These are phyloP conservation scores for Uncinocarpus reesii DNA, from an alignment of 2,329 filamentous ascomycete genomes.

Conservation along the genomic window DNA sequence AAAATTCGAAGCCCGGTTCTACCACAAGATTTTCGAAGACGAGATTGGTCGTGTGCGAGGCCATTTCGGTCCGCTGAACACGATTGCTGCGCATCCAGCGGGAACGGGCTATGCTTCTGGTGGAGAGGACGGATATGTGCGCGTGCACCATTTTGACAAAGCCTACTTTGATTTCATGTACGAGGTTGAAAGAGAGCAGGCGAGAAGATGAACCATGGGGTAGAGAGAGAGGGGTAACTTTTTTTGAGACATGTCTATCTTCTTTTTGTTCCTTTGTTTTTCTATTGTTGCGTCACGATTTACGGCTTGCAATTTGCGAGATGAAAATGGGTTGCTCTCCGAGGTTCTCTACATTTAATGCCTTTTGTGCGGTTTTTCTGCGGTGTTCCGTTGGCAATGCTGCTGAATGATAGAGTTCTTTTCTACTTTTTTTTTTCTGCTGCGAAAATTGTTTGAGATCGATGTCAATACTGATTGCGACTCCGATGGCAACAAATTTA, in stretches of 20 bases:
- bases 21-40: slow-evolving; percentile 99
- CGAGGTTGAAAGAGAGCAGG: slow-evolving; percentile 83
- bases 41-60: slow-evolving; percentile 95
- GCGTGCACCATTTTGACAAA: slow-evolving; percentile 97
- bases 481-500: no score
- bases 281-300: slow-evolving; percentile 7
- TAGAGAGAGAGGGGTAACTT: not conserved
- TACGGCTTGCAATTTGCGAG: slow-evolving; percentile 12
- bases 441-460: not conserved
- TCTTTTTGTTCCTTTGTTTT: not conserved
- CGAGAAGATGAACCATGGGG: slow-evolving; percentile 29
- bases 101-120: slow-evolving; percentile 90
- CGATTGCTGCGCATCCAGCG: slow-evolving; percentile 82
- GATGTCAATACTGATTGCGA: no score
- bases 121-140: slow-evolving; percentile 96
- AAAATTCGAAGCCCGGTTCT: slow-evolving; percentile 98
- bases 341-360: not conserved
- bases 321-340: slow-evolving; percentile 10
- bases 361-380: slow-evolving; percentile 1
- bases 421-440: not conserved
- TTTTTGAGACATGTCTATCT: not conserved
- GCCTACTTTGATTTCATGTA: slow-evolving; percentile 98
- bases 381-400: slow-evolving; percentile 1
- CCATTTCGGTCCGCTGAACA: slow-evolving; percentile 95
- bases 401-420: slow-evolving; percentile 2